Conservation (phyloP, 371 early-diverging fungal species). For the Umbelopsis sp. region DNA sequence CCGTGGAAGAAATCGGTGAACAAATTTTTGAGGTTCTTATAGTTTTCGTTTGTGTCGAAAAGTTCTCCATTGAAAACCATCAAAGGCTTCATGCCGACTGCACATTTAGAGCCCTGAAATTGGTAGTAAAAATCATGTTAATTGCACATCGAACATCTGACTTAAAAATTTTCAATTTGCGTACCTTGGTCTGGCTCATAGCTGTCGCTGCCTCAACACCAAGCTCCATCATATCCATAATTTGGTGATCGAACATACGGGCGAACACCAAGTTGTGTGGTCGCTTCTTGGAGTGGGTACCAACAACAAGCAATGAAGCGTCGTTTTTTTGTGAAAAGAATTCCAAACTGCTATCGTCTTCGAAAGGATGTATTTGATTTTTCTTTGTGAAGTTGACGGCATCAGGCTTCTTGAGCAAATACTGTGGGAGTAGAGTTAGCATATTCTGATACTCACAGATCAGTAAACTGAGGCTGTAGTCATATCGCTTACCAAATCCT, state of each 20-base stretch:
- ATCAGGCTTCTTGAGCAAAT: constrained; percentile 89
- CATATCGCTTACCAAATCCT: constrained; percentile 76
- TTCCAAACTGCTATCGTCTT: constrained; percentile 88
- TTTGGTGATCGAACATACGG: constrained; percentile 89
- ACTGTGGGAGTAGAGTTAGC: constrained; percentile 45
- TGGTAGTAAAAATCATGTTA: neutral
- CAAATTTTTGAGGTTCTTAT: constrained; percentile 78
- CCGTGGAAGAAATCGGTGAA: constrained; percentile 94
- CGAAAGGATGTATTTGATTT: constrained; percentile 96
- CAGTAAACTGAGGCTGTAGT: neutral
- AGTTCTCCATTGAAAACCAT: constrained; percentile 91
- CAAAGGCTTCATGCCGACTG: constrained; percentile 87
- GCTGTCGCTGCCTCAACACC: constrained; percentile 72
- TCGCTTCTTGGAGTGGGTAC: constrained; percentile 94
- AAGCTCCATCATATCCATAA: constrained; percentile 96
- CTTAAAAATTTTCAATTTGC: constrained; percentile 17
- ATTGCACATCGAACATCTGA: constrained; percentile 22
- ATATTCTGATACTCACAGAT: constrained; percentile 1
- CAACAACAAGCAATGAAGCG: constrained; percentile 86
- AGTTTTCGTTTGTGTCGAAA: constrained; percentile 74
- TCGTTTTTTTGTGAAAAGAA: constrained; percentile 96
- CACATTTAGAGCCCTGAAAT: constrained; percentile 63
- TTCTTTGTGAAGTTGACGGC: constrained; percentile 89
- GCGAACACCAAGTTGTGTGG: constrained; percentile 92
- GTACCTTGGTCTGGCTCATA: constrained; percentile 70